Evolutionary conservation across 1,139 yeast genomes (phyloP).

Genomic region (Entelexis sorbosivorans): DNA sequence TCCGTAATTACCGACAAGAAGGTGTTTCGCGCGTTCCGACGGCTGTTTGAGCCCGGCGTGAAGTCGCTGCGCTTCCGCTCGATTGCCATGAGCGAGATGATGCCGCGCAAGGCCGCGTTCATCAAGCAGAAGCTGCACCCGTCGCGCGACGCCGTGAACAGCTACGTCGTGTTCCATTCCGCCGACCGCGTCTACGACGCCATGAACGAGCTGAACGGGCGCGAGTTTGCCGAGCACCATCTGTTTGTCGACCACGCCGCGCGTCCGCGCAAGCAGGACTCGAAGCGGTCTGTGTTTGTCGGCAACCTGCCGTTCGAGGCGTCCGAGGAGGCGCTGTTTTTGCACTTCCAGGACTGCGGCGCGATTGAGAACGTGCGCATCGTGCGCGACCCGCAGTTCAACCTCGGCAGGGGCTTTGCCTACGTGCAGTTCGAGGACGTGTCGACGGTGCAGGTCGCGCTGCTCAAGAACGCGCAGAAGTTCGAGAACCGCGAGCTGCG

Average conservation of each 20-base stretch:
- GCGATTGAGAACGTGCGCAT: conserved; percentile 80
- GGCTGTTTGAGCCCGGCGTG: conserved; percentile 50
- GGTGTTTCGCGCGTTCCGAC: conserved; percentile 52
- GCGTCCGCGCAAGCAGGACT: conserved; percentile 80
- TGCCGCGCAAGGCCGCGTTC: conserved; percentile 88
- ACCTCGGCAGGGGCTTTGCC: conserved; percentile 95
- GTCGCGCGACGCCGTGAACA: conserved; percentile 70
- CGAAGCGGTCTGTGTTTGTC: conserved; percentile 74
- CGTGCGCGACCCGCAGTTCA: conserved; percentile 83
- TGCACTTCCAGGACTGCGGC: conserved; percentile 57
- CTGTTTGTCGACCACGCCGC: conserved; percentile 84
- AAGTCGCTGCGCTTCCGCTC: conserved; percentile 65
- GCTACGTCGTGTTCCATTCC: conserved; percentile 67
- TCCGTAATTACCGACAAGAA: conserved; percentile 55
- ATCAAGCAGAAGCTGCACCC: conserved; percentile 69
- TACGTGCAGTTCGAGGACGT: conserved; percentile 84
- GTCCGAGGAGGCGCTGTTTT: conserved; percentile 81
- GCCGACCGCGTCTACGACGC: conserved; percentile 46
- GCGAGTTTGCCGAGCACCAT: conserved; percentile 59
- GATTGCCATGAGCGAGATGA: conserved; percentile 73
- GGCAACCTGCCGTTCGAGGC: conserved; percentile 93
- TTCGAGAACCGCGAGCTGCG: conserved; percentile 59
- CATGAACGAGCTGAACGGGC: conserved; percentile 46
- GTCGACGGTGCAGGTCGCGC: conserved; percentile 69
- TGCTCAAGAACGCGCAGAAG: conserved; percentile 63